Evolutionary conservation across 1,284 basidiomycete genomes (phyloP).

Genomic region (Ceratobasidium sp.): DNA sequence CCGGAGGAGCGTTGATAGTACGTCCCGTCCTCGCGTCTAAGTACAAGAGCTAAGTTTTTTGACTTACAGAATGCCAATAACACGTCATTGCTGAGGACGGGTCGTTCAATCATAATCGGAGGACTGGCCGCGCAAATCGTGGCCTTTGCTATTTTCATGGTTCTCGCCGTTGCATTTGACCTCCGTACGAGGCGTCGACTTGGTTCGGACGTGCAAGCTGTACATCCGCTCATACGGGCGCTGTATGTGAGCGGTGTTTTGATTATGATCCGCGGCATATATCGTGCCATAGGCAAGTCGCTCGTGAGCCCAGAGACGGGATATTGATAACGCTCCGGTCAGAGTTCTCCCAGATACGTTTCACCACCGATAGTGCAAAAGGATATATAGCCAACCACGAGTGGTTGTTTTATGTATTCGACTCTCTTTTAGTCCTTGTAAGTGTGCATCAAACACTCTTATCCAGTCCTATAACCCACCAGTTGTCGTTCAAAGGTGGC

Average conservation of each 20-base stretch:
- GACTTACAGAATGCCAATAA: constrained; percentile 9
- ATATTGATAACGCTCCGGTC: neutral
- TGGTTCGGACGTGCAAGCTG: neutral
- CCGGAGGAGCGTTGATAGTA: constrained; percentile 42
- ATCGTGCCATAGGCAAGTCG: constrained; percentile 43
- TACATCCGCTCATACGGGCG: constrained; percentile 44
- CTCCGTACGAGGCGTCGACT: constrained; percentile 27
- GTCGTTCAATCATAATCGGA: constrained; percentile 43
- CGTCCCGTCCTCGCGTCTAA: neutral
- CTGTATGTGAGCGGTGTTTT: constrained; percentile 37
- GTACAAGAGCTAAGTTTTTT: neutral
- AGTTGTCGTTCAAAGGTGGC: constrained; percentile 9
- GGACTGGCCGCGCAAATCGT: constrained; percentile 47
- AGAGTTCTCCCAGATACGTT: constrained; percentile 48
- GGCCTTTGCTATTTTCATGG: constrained; percentile 47
- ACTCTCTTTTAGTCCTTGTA: constrained; percentile 45
- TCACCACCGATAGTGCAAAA: constrained; percentile 6
- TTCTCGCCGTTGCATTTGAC: constrained; percentile 47
- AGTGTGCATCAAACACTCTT: neutral
- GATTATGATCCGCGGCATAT: constrained; percentile 45
- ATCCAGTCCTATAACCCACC: neutral
- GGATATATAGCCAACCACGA: constrained; percentile 49
- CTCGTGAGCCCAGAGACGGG: constrained; percentile 1
- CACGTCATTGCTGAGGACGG: constrained; percentile 35
- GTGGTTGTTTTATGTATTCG: constrained; percentile 49